Conservation (phyloP, 108 stramenopile species). For the Chaetoceros tenuissimus region DNA sequence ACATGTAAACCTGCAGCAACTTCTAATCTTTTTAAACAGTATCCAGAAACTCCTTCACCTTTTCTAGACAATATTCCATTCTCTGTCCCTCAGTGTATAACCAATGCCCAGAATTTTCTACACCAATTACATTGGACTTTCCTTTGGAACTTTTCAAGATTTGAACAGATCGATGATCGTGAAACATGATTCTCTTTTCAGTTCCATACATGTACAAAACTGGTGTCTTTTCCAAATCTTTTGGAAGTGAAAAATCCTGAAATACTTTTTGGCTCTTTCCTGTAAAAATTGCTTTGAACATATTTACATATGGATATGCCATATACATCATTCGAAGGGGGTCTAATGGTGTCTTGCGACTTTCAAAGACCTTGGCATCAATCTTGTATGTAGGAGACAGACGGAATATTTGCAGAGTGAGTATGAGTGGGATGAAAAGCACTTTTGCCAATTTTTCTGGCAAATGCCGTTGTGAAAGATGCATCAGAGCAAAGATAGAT, state of each 20-base stretch:
- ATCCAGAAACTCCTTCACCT: not conserved
- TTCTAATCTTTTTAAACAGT: no score
- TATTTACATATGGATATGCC: constrained; percentile 28
- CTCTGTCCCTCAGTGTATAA: constrained; percentile 12
- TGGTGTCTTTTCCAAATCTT: constrained; percentile 31
- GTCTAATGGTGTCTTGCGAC: constrained; percentile 4
- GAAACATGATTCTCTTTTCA: constrained; percentile 39
- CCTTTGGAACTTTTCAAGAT: constrained; percentile 31
- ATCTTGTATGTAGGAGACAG: constrained; percentile 9
- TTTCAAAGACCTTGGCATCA: constrained; percentile 9
- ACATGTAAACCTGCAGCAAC: no score
- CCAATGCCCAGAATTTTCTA: constrained; percentile 45
- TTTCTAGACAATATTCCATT: not conserved
- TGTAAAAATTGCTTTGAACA: constrained; percentile 15
- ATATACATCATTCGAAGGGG: constrained; percentile 23
- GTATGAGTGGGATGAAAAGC: not conserved
- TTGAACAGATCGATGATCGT: constrained; percentile 22
- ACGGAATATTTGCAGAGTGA: constrained; percentile 10
- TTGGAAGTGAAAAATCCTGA: constrained; percentile 11
- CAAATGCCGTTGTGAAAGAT: constrained; percentile 11
- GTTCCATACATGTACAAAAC: constrained; percentile 40
- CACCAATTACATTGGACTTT: constrained; percentile 18
- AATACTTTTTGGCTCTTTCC: not conserved
- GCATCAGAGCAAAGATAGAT: constrained; percentile 10
- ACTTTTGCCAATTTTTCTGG: constrained; percentile 19